Evolutionary conservation across 306 rosid species (phyloP).

Genomic region (Chamaecrista fasciculata): DNA sequence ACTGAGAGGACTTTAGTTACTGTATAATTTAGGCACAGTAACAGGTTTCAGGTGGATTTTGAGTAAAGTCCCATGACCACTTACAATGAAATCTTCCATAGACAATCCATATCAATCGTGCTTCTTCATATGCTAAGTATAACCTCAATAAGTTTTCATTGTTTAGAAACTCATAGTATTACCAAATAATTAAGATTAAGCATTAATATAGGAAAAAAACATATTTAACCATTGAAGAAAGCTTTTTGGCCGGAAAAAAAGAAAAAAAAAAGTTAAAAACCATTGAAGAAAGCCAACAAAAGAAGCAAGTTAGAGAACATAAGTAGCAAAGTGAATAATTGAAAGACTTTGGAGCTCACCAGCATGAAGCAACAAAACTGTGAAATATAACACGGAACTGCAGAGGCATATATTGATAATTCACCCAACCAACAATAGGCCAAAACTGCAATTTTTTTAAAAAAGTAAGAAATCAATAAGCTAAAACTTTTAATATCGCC

Average conservation of each 20-base stretch:
- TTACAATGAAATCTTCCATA: not conserved
- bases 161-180: not conserved
- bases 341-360: constrained; percentile 48
- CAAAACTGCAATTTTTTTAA: constrained; percentile 62
- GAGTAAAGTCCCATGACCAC: not conserved
- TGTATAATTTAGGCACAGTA: not conserved
- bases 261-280: too few relatives aligned
- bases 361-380: constrained; percentile 70
- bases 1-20: not conserved
- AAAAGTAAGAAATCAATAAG: constrained; percentile 10
- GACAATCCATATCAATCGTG: not conserved
- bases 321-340: not conserved
- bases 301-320: not conserved
- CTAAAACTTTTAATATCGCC: constrained; percentile 12
- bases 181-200: constrained; percentile 1
- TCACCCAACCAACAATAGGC: constrained; percentile 93
- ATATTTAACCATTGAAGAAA: not conserved
- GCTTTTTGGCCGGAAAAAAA: too few relatives aligned
- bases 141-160: not conserved
- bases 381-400: constrained; percentile 85
- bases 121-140: constrained; percentile 4
- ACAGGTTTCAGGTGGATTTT: constrained; percentile 2
- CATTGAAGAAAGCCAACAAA: not conserved
- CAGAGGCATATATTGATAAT: constrained; percentile 86
- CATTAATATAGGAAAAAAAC: not conserved